Evolutionary conservation across 768 basidiomycete genomes (phyloP), one percentile per base, ranked within the genome.

Genomic region (Tubosaeta sp.): DNA sequence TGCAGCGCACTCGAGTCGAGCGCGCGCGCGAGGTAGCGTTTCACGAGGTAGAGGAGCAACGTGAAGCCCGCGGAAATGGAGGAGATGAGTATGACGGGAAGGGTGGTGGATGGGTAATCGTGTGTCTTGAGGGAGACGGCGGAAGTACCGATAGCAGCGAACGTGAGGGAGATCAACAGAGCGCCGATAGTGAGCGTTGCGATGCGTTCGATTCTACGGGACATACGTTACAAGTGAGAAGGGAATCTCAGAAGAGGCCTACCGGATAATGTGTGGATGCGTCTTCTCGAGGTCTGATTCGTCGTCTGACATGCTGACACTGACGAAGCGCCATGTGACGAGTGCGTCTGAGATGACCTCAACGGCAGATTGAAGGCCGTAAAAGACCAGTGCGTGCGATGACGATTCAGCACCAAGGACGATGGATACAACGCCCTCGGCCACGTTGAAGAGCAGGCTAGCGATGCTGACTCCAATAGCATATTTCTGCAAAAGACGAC

Each of bases 331-430:
- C 76, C 77, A 79, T 11, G 75, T 54, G 25, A 78, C 77, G 13
- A 78, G 65, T 43, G 63, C 27, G 4, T 76, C 69, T 17, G 77
- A 78, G 46, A 73, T 61, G 32, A 78, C 76, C 53, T 78, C 77
- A 35, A 77, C 73, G 4, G 59, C 74, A 0, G 77, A 78, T 39
- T 78, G 78, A 14, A 79, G 69, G 1, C 78, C 77, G 43, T 74
- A 79, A 63, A 78, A 78, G 26, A 78, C 63, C 37, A 78, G 71
- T 7, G 78, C 70, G 5, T 64, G 68, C 1, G 77, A 78, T 4
- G 69, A 67, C 11, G 75, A 72, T 31, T 77, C 76, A 47, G 70
- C 65, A 1, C 78, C 77, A 46, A 78, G 74, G 17, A 71, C 62
- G 33, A 78, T 66, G 7, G 77, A 77, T 14, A 78, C 43, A 1